These are phyloP conservation scores for Penicillium malachiteum DNA, from an alignment of 495 filamentous ascomycete genomes.

Conservation along the genomic window DNA sequence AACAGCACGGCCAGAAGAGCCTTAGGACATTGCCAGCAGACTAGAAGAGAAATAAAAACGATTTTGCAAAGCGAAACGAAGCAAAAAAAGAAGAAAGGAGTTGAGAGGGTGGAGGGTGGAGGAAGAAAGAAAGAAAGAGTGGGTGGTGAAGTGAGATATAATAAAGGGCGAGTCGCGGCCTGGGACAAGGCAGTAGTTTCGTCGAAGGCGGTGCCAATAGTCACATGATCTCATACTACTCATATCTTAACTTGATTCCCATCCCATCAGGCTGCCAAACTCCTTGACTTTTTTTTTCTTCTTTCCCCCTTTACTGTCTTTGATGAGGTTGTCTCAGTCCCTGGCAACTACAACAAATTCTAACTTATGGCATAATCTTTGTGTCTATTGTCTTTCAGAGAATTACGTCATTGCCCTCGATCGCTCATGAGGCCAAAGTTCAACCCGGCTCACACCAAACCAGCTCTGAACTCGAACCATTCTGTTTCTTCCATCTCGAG, in stretches of 20 bases:
- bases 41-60: slow-evolving; percentile 5
- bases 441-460: slow-evolving; percentile 2
- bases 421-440: slow-evolving; percentile 8
- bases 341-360: too few relatives aligned
- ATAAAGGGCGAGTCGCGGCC: background rate
- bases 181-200: background rate
- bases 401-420: too few relatives aligned
- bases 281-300: background rate
- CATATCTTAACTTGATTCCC: too few relatives aligned
- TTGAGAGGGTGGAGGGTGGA: too few relatives aligned
- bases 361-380: too few relatives aligned
- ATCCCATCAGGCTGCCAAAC: background rate
- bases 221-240: background rate
- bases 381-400: too few relatives aligned
- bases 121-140: background rate
- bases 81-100: background rate
- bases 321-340: too few relatives aligned
- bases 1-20: slow-evolving; percentile 17
- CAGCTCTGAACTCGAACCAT: background rate
- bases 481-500: background rate
- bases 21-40: slow-evolving; percentile 21
- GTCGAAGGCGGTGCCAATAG: background rate
- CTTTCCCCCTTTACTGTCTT: too few relatives aligned
- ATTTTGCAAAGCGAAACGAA: background rate
- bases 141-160: background rate